Conservation (phyloP, 192 early-diverging fungal species). For the Entomortierella parvispora region DNA sequence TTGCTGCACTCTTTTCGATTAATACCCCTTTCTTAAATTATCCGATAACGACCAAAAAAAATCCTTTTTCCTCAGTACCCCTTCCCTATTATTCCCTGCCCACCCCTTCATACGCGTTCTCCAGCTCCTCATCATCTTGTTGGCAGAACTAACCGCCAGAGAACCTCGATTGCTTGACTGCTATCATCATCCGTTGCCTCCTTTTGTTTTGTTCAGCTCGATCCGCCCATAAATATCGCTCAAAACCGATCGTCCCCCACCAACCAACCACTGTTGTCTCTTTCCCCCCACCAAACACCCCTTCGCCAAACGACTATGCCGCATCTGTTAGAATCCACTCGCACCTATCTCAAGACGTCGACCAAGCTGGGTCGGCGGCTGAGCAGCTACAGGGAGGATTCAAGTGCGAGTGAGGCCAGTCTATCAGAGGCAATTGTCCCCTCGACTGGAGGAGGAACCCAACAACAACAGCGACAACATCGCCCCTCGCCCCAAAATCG, state of each 20-base stretch:
- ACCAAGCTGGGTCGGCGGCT: slow-evolving; percentile 36
- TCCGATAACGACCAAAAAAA: not conserved
- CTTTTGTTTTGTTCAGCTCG: not conserved
- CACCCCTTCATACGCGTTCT: not conserved
- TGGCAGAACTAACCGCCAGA: too few species aligned
- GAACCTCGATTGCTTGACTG: too few species aligned
- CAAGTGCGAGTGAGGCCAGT: slow-evolving; percentile 39
- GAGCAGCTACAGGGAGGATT: slow-evolving; percentile 34
- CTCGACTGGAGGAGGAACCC: not conserved
- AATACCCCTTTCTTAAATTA: not conserved
- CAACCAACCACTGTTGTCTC: not conserved
- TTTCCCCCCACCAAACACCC: not conserved
- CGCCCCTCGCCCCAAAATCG: slow-evolving; percentile 25
- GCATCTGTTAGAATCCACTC: slow-evolving; percentile 37
- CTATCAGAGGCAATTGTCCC: slow-evolving; percentile 4
- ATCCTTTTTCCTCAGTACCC: too few species aligned
- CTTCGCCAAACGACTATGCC: slow-evolving; percentile 10
- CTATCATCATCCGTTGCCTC: not conserved
- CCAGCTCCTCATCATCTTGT: not conserved
- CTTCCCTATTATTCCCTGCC: not conserved
- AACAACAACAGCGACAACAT: slow-evolving; percentile 9
- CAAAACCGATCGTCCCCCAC: not conserved
- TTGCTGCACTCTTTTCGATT: not conserved
- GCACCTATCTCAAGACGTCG: slow-evolving; percentile 34
- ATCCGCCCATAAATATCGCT: not conserved